phyloP scores from a whole-genome alignment of 148 eudicot species.

The Silene conica region DNA sequence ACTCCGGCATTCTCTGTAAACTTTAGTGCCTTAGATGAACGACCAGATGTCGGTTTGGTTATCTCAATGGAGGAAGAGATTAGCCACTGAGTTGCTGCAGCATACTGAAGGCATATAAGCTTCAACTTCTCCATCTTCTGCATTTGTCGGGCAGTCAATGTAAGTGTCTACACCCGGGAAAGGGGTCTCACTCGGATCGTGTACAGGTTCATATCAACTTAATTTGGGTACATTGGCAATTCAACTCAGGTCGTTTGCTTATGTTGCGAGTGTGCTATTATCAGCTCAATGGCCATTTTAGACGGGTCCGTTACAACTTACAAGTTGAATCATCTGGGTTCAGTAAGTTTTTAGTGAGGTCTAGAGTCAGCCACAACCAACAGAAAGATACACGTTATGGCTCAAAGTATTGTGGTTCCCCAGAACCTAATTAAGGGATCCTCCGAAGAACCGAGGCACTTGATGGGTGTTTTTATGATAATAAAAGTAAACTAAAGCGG shows the following conservation, averaged over 20 bases:
- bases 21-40: constrained; percentile 40
- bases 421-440: too few relatives aligned
- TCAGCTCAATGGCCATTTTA: too few relatives aligned
- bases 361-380: not conserved
- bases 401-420: not conserved
- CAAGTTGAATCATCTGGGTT: too few relatives aligned
- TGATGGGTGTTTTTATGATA: not conserved
- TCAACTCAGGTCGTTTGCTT: not conserved
- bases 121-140: constrained; percentile 92
- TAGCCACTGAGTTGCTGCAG: constrained; percentile 83
- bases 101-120: constrained; percentile 76
- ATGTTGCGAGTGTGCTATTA: too few relatives aligned
- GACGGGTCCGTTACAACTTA: too few relatives aligned
- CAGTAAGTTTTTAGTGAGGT: too few relatives aligned
- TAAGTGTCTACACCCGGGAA: not conserved
- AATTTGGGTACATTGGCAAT: not conserved
- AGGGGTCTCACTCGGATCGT: not conserved
- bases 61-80: constrained; percentile 59
- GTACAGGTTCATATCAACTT: not conserved
- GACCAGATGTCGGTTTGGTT: constrained; percentile 29
- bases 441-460: not conserved
- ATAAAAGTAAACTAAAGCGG: not conserved
- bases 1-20: constrained; percentile 49
- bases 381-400: not conserved
- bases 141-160: constrained; percentile 13